Percentiles rank a stretch among this genome's conserved stretches.
phyloP scores from a whole-genome alignment of 192 early-diverging fungal species.

The Cladochytrium replicatum region DNA sequence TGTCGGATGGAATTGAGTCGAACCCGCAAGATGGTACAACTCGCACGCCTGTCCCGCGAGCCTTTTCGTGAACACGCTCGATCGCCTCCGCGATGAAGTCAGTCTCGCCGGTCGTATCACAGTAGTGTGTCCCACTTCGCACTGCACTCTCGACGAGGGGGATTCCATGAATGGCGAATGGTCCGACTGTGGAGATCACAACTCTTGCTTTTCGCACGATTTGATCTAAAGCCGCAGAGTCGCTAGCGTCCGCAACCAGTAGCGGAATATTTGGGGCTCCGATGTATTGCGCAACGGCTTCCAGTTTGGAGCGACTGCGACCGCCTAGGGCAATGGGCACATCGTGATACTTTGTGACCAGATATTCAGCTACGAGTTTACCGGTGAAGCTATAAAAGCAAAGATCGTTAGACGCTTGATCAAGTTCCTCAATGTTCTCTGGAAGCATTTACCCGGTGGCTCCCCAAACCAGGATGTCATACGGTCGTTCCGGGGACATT shows the following conservation, averaged over 20 bases:
- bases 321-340: constrained; percentile 73
- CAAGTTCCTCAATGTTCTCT: too few species aligned
- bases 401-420: too few species aligned
- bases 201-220: constrained; percentile 56
- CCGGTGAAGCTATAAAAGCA: constrained; percentile 87
- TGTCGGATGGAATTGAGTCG: constrained; percentile 83
- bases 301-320: constrained; percentile 56
- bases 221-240: constrained; percentile 48
- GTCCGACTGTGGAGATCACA: constrained; percentile 75
- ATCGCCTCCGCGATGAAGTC: constrained; percentile 56
- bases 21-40: constrained; percentile 81
- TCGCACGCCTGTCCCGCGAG: constrained; percentile 50
- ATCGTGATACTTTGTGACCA: constrained; percentile 28
- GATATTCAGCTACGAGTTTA: constrained; percentile 55
- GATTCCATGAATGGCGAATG: constrained; percentile 61
- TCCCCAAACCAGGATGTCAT: too few species aligned
- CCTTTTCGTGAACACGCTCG: constrained; percentile 54
- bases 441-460: too few species aligned
- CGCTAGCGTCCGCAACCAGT: constrained; percentile 57
- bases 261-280: constrained; percentile 36
- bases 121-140: constrained; percentile 66
- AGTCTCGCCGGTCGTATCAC: constrained; percentile 84
- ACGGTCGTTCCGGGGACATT: too few species aligned
- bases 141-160: constrained; percentile 61
- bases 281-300: constrained; percentile 6